phyloP scores from a whole-genome alignment of 495 filamentous ascomycete genomes.

The Aspergillus hancockii region DNA sequence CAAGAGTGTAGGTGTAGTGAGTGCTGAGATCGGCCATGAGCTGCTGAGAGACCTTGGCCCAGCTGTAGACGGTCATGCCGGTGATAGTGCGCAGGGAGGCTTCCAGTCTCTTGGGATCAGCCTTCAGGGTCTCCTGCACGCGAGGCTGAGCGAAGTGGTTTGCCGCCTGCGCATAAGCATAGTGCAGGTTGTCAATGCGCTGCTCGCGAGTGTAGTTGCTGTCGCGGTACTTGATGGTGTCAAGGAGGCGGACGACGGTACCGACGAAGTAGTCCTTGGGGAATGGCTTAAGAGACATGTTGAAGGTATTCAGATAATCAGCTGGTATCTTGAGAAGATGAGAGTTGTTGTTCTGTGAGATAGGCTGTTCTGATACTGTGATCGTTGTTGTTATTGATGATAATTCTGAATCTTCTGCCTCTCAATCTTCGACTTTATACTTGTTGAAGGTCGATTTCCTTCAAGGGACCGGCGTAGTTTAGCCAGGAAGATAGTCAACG shows the following conservation, averaged over 20 bases:
- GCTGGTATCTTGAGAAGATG: too few relatives aligned
- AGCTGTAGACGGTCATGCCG: background rate
- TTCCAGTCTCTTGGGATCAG: background rate
- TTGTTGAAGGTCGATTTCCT: too few relatives aligned
- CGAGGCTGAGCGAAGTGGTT: background rate
- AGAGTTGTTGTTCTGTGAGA: too few relatives aligned
- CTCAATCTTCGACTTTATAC: too few relatives aligned
- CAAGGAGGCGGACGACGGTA: background rate
- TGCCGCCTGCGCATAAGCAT: background rate
- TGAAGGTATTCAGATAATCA: background rate
- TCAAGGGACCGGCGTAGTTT: too few relatives aligned
- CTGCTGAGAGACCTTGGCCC: background rate
- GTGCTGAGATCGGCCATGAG: background rate
- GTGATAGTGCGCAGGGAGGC: background rate
- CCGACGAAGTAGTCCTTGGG: background rate
- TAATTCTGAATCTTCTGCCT: too few relatives aligned
- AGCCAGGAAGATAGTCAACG: too few relatives aligned
- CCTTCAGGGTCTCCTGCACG: background rate
- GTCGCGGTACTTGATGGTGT: background rate
- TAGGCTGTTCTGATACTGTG: too few relatives aligned
- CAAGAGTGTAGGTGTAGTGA: background rate
- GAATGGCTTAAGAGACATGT: background rate
- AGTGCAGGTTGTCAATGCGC: background rate
- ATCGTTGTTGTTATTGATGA: too few relatives aligned
- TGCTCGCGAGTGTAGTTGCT: background rate